A percentile compares a stretch with the other conserved stretches of the same genome.
Evolutionary conservation across 345 rosid species (phyloP).

Genomic region (Anastatica hierochuntica): DNA sequence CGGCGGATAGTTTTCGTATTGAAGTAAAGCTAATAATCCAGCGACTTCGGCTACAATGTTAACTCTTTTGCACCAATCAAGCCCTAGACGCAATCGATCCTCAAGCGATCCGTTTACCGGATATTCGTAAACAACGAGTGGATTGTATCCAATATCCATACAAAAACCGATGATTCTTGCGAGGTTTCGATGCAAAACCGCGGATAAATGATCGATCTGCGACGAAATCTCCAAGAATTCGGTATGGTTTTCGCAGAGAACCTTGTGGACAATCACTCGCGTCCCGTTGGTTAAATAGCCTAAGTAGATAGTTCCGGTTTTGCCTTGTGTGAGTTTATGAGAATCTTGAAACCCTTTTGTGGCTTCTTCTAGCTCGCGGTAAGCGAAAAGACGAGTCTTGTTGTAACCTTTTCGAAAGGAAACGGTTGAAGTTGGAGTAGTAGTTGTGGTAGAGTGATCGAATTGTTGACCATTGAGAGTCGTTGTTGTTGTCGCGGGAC

Average conservation of each 20-base stretch:
- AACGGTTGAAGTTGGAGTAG: conserved; percentile 30
- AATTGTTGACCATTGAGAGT: conserved; percentile 19
- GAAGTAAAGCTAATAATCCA: conserved; percentile 48
- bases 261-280: conserved; percentile 56
- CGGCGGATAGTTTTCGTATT: conserved; percentile 59
- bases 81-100: conserved; percentile 40
- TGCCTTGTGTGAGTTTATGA: conserved; percentile 39
- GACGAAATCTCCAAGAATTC: conserved; percentile 52
- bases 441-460: conserved; percentile 20
- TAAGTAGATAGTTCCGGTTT: conserved; percentile 41
- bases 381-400: conserved; percentile 50
- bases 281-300: conserved; percentile 59
- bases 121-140: conserved; percentile 56
- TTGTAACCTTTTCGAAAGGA: conserved; percentile 63
- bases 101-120: conserved; percentile 57
- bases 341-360: conserved; percentile 49
- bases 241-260: conserved; percentile 41
- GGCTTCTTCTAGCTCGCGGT: conserved; percentile 68
- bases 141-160: conserved; percentile 41
- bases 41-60: conserved; percentile 60
- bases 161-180: conserved; percentile 68
- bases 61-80: conserved; percentile 66
- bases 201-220: conserved; percentile 45
- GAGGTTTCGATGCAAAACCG: conserved; percentile 49
- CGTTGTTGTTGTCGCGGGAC: conserved; percentile 32